phyloP scores from a whole-genome alignment of 2,329 filamentous ascomycete species.

The Herpotrichia juniperi region DNA sequence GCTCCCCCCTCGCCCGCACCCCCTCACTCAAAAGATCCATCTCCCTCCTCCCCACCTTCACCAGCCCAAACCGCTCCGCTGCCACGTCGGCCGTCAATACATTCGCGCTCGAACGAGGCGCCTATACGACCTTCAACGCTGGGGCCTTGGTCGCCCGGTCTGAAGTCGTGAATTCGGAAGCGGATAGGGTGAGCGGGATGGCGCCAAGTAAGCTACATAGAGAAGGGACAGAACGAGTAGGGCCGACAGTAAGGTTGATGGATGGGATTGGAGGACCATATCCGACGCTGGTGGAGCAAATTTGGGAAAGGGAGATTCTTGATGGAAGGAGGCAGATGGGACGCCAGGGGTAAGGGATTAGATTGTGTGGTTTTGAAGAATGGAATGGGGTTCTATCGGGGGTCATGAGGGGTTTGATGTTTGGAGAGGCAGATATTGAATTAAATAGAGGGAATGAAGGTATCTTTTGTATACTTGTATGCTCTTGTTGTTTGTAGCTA shows the following conservation, averaged over 20 bases:
- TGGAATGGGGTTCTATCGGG: too few relatives aligned
- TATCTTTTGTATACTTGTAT: too few relatives aligned
- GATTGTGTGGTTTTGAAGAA: neutral
- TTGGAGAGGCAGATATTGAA: too few relatives aligned
- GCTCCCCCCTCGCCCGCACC: too few relatives aligned
- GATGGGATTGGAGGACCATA: neutral
- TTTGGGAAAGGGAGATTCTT: conserved; percentile 4
- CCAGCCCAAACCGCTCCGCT: conserved; percentile 2
- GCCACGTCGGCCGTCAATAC: conserved; percentile 3
- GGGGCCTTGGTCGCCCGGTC: neutral
- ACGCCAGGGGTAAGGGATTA: neutral
- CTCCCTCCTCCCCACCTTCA: conserved; percentile 1
- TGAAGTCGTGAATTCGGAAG: neutral
- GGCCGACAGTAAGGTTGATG: neutral
- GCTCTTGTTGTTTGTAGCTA: too few relatives aligned
- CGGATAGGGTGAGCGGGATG: conserved; percentile 6
- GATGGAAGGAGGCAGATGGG: conserved; percentile 5
- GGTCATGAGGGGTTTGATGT: too few relatives aligned
- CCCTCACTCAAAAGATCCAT: too few relatives aligned
- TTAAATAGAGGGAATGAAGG: too few relatives aligned
- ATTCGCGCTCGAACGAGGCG: conserved; percentile 6
- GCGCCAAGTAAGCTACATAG: conserved; percentile 3
- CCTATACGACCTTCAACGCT: neutral
- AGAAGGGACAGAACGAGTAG: neutral
- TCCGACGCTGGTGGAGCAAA: conserved; percentile 7